A percentile compares a stretch with the other conserved stretches of the same genome.
Evolutionary conservation across 2,329 filamentous ascomycete genomes (phyloP).

Genomic region (Pseudogymnoascus sp.): DNA sequence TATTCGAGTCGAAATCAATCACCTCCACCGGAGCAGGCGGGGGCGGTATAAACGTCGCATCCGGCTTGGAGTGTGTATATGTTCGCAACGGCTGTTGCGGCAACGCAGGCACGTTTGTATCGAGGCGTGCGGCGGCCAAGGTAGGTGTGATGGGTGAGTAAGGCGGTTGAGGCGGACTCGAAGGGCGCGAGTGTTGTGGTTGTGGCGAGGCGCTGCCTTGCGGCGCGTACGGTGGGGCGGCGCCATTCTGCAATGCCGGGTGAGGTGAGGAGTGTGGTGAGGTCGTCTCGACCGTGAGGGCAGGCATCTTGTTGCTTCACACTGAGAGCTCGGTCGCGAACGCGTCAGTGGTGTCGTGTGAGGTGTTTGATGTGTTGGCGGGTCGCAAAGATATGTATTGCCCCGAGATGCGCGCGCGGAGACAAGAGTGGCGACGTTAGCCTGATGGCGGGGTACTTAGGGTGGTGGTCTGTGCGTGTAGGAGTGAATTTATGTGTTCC

Average conservation of each 20-base stretch:
- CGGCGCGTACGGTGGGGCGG: constrained; percentile 8
- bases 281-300: constrained; percentile 20
- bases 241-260: neutral
- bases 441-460: constrained; percentile 5
- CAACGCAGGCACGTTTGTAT: neutral
- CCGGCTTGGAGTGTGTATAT: constrained; percentile 40
- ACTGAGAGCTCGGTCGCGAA: neutral
- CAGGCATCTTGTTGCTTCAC: constrained; percentile 17
- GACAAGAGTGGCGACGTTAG: neutral
- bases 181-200: constrained; percentile 17
- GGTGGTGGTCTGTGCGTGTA: constrained; percentile 2
- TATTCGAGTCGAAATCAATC: constrained; percentile 57
- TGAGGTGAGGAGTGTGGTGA: neutral
- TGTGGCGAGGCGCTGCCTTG: neutral
- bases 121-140: constrained; percentile 17
- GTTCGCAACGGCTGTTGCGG: constrained; percentile 20
- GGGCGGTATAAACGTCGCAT: constrained; percentile 35
- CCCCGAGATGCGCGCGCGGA: neutral
- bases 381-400: constrained; percentile 7
- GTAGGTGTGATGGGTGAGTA: constrained; percentile 27
- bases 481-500: neutral
- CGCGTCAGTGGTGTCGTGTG: constrained; percentile 2
- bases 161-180: constrained; percentile 23
- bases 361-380: neutral
- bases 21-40: constrained; percentile 39